Conservation (phyloP, 2,329 filamentous ascomycete genomes). For the Aspergillus sp. region DNA sequence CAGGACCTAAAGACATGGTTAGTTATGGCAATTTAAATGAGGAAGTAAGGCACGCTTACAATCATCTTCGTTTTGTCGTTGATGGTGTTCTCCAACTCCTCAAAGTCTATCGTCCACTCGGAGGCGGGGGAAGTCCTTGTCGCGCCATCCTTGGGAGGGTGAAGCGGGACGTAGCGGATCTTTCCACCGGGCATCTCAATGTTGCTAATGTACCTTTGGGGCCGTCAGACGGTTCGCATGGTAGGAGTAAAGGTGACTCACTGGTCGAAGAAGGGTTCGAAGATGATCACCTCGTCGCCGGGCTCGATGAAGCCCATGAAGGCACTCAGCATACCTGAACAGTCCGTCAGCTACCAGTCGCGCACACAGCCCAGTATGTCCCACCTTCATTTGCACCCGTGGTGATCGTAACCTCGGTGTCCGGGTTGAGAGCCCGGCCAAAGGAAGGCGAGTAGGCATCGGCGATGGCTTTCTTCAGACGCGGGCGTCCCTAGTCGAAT, state of each 20-base stretch:
- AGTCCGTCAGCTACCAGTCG: neutral
- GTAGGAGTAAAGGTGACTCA: slow-evolving; percentile 40
- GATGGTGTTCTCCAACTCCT: slow-evolving; percentile 76
- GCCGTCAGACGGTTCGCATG: neutral
- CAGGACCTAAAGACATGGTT: slow-evolving; percentile 39
- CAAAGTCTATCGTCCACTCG: slow-evolving; percentile 86
- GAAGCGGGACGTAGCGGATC: slow-evolving; percentile 92
- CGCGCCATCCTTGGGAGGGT: slow-evolving; percentile 79
- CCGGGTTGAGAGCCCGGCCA: slow-evolving; percentile 76
- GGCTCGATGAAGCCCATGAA: slow-evolving; percentile 97
- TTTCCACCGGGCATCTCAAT: slow-evolving; percentile 97
- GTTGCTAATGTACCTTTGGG: slow-evolving; percentile 79
- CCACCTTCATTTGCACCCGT: slow-evolving; percentile 61
- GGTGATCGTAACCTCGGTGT: slow-evolving; percentile 92
- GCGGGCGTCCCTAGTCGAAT: slow-evolving; percentile 68
- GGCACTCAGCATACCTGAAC: slow-evolving; percentile 78
- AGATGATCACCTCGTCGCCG: slow-evolving; percentile 95
- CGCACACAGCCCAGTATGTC: neutral
- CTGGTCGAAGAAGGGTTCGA: slow-evolving; percentile 99
- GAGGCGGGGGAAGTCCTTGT: slow-evolving; percentile 78
- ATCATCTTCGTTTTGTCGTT: slow-evolving; percentile 93
- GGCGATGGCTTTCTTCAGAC: slow-evolving; percentile 88
- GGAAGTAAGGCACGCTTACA: slow-evolving; percentile 50
- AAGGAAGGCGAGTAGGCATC: slow-evolving; percentile 90
- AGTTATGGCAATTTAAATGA: slow-evolving; percentile 9